Evolutionary conservation across 768 basidiomycete species (phyloP), one percentile per base, ranked within the genome.

Genomic region (Boletus eberwhitei): DNA sequence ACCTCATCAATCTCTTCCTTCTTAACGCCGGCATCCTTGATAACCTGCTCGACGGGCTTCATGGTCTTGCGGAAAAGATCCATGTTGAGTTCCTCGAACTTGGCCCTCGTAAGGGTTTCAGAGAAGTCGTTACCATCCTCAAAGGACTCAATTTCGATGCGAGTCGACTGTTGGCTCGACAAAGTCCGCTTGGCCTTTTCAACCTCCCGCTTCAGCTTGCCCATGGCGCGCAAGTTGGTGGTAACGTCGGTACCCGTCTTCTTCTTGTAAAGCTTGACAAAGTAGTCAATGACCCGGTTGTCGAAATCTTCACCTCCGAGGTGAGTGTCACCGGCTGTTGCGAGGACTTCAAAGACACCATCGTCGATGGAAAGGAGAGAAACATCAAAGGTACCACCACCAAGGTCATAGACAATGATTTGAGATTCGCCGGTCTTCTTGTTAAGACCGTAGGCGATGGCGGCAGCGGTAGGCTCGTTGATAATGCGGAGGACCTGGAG

Each of bases 1-100:
- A 88, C 89, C 77, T 98, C 95, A 60, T 95, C 84, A 49, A 99
- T 76, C 60, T 93, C 89, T 64, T 98, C 96, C 84, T 98, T 99
- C 86, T 95, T 96, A 71, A 98, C 88, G 64, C 88, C 88, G 60
- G 96, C 90, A 67, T 98, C 96, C 86, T 97, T 97, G 64, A 98
- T 79, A 21, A 98, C 96, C 74, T 98, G 96, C 74, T 98, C 95
- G 58, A 98, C 96, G 59, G 96, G 96, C 80, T 95, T 95, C 92
- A 98, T 93, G 34, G 96, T 99, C 84, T 96, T 96, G 68, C 96
- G 83, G 90, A 99, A 99, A 49, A 98, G 85, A 67, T 99, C 96
- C 79, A 97, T 88, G 85, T 96, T 97, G 61, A 98, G 81, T 73
- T 98, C 95, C 74, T 98, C 96, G 70, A 99, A 98, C 77, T 97